These are phyloP conservation scores for Fusarium keratoplasticum DNA, from an alignment of 2,329 filamentous ascomycete species.

Conservation along the genomic window DNA sequence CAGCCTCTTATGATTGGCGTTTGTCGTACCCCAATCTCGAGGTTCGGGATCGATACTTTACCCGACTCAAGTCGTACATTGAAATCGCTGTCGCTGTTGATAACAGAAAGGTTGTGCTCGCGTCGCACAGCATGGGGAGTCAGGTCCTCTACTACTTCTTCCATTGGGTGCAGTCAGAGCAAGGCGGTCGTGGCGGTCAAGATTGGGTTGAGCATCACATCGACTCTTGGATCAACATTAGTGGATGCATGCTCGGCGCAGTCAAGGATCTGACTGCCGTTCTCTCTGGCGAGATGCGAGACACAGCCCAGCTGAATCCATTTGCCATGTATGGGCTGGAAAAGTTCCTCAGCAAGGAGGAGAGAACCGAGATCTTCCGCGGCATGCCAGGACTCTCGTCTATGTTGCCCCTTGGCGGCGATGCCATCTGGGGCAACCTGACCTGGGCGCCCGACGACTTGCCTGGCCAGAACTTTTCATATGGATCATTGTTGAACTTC, in stretches of 20 bases:
- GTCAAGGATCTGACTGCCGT: constrained; percentile 91
- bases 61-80: constrained; percentile 88
- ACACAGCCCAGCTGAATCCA: constrained; percentile 94
- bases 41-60: constrained; percentile 92
- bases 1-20: constrained; percentile 88
- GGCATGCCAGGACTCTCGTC: constrained; percentile 97
- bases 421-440: constrained; percentile 92
- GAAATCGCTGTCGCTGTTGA: constrained; percentile 82
- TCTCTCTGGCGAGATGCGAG: constrained; percentile 96
- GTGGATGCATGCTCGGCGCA: constrained; percentile 96
- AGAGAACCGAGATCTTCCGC: constrained; percentile 92
- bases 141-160: constrained; percentile 91
- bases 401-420: constrained; percentile 95
- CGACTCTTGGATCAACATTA: constrained; percentile 98
- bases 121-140: constrained; percentile 97
- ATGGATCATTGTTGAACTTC: constrained; percentile 88
- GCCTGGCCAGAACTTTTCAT: constrained; percentile 78
- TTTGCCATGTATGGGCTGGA: constrained; percentile 98
- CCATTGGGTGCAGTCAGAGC: constrained; percentile 81
- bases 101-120: constrained; percentile 83
- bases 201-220: constrained; percentile 92
- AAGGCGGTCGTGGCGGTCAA: constrained; percentile 83
- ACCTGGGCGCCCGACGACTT: constrained; percentile 90
- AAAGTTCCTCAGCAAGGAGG: constrained; percentile 91
- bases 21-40: constrained; percentile 92